phyloP scores from a whole-genome alignment of 140 eudicot genomes.

The Anethum foeniculum region DNA sequence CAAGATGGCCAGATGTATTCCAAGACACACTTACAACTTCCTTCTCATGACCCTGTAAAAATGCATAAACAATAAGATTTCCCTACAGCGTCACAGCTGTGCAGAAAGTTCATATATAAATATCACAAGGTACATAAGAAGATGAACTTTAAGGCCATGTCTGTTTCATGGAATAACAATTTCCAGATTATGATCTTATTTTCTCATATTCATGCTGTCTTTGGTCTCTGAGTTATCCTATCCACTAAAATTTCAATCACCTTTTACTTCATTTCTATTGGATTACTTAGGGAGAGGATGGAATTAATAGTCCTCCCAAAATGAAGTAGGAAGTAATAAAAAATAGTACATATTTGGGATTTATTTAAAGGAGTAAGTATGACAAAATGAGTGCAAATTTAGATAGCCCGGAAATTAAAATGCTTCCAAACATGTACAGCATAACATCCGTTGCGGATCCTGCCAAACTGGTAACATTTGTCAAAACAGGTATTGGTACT shows the following conservation, averaged over 20 bases:
- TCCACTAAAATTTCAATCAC: background rate
- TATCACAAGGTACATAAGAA: background rate
- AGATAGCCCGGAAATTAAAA: background rate
- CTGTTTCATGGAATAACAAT: background rate
- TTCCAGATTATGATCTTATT: background rate
- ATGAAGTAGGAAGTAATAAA: background rate
- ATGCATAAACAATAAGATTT: background rate
- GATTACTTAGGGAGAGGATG: background rate
- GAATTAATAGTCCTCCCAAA: background rate
- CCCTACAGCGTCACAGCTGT: background rate
- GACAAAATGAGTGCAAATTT: background rate
- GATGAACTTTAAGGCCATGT: background rate
- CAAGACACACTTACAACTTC: constrained; percentile 97
- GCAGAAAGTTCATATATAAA: background rate
- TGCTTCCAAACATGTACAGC: background rate
- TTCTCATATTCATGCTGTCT: background rate
- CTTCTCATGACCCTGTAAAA: constrained; percentile 71
- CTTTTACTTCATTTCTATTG: background rate
- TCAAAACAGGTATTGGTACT: background rate
- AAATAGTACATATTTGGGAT: background rate
- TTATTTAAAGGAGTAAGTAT: background rate
- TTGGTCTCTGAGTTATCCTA: background rate
- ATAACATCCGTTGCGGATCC: no score
- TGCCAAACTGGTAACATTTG: background rate
- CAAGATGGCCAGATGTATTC: constrained; percentile 86